These are phyloP conservation scores for Sporisorium graminicola DNA, from an alignment of 1,284 basidiomycete genomes.

Conservation along the genomic window DNA sequence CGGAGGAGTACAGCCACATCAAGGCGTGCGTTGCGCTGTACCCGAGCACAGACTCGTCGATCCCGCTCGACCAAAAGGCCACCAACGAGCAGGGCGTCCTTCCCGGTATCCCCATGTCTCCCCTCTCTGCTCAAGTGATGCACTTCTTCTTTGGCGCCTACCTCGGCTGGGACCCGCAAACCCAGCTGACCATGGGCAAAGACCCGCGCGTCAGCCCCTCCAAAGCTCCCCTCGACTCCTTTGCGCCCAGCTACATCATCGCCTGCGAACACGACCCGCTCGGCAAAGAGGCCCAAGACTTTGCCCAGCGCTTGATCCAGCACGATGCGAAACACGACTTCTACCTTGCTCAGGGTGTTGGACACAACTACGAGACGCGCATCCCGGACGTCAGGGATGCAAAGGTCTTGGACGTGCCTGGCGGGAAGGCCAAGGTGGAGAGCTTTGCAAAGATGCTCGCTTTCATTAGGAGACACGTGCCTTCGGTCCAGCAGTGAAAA, in stretches of 20 bases:
- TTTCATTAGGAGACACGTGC: constrained; percentile 26
- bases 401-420: constrained; percentile 11
- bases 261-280: constrained; percentile 50
- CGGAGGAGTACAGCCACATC: constrained; percentile 25
- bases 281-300: constrained; percentile 21
- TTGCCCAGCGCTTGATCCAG: constrained; percentile 15
- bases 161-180: constrained; percentile 17
- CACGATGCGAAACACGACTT: constrained; percentile 14
- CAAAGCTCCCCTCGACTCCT: constrained; percentile 14
- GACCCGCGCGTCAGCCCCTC: constrained; percentile 39
- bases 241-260: constrained; percentile 37
- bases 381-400: constrained; percentile 28
- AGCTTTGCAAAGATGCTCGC: constrained; percentile 25
- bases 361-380: constrained; percentile 40
- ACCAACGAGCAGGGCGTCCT: constrained; percentile 38
- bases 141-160: constrained; percentile 46
- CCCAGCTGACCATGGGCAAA: constrained; percentile 7
- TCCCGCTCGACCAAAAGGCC: constrained; percentile 23
- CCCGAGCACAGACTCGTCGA: constrained; percentile 28
- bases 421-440: constrained; percentile 35
- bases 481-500: constrained; percentile 1
- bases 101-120: constrained; percentile 29
- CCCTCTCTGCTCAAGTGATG: constrained; percentile 29
- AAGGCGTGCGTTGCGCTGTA: constrained; percentile 43
- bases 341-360: constrained; percentile 39